These are phyloP conservation scores for Rhodotorula sp. DNA, from an alignment of 1,284 basidiomycete genomes.

Conservation along the genomic window DNA sequence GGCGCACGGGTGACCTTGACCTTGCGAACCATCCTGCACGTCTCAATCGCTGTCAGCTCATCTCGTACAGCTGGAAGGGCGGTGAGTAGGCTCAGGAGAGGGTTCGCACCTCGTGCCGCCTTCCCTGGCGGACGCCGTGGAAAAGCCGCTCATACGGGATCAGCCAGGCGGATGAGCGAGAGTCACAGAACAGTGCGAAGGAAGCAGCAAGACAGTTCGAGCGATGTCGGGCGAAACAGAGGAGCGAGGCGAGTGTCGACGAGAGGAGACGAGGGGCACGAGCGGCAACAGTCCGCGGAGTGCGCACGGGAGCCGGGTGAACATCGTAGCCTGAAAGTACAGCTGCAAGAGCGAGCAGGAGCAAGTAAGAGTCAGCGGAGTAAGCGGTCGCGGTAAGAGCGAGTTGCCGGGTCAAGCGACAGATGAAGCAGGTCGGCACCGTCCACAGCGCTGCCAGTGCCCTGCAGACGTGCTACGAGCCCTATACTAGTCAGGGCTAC, in stretches of 20 bases:
- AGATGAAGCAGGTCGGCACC: too few relatives aligned
- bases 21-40: neutral
- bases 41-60: neutral
- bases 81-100: neutral
- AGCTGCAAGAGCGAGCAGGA: too few relatives aligned
- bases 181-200: neutral
- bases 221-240: neutral
- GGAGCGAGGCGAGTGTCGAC: neutral
- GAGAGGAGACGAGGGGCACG: neutral
- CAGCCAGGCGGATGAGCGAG: too few relatives aligned
- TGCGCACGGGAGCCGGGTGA: neutral
- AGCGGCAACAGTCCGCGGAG: neutral
- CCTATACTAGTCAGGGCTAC: accelerated
- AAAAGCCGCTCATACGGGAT: neutral
- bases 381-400: neutral
- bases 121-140: neutral
- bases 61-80: too few relatives aligned
- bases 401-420: neutral
- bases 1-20: slow-evolving; percentile 17
- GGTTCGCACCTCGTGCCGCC: neutral
- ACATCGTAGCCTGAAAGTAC: too few relatives aligned
- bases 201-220: neutral
- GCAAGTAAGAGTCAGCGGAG: too few relatives aligned
- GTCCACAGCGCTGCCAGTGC: neutral
- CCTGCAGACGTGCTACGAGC: neutral